Evolutionary conservation across 176 grass and related monocot species (phyloP), one percentile per base, ranked within the genome.

Genomic region (Oryza brachyantha): DNA sequence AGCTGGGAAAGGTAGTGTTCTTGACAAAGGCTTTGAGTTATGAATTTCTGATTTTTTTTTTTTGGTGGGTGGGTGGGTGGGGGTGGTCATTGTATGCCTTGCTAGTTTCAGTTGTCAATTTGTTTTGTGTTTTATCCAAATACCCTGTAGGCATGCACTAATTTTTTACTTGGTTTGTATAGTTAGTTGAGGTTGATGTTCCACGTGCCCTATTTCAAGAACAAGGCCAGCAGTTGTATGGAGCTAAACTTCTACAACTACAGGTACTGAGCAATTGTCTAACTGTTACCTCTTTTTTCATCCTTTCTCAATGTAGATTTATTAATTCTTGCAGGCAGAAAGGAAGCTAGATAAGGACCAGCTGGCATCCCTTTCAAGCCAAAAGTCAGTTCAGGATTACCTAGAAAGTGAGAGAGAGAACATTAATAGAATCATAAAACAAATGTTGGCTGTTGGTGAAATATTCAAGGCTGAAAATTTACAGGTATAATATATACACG

Each of bases 391-490:
- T 25, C 84, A 86, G 67, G 80, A 88, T 7, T 99, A 93, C 83
- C 90, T 95, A 10, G 70, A 95, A 68, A 74, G 84, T 41, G 96
- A 99, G 75, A 88, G 59, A 83, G 96, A 89, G 38, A 94, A 89
- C 76, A 95, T 99, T 71, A 89, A 78, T 40, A 65, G 82, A 61
- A 93, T 99, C 61, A 87, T 94, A 84, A 99, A 90, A 76, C 96
- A 99, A 85, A 99, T 99, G 96, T 25, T 99, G 71, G 96, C 88
- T 68, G 81, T 99, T 46, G 81, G 88, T 66, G 96, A 95, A 54
- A 89, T 99, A 85, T 95, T 99, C 86, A 91, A 95, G 76, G 90
- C 80, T 17, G 92, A 99, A 91, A 91, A 95, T 84, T 85, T 99
- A 66, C 92, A 99, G 96, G 96, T 91, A 85, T 11, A 43, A 52